These are phyloP conservation scores for Lactifluus hygrophoroides DNA, from an alignment of 768 basidiomycete species.

Conservation along the genomic window DNA sequence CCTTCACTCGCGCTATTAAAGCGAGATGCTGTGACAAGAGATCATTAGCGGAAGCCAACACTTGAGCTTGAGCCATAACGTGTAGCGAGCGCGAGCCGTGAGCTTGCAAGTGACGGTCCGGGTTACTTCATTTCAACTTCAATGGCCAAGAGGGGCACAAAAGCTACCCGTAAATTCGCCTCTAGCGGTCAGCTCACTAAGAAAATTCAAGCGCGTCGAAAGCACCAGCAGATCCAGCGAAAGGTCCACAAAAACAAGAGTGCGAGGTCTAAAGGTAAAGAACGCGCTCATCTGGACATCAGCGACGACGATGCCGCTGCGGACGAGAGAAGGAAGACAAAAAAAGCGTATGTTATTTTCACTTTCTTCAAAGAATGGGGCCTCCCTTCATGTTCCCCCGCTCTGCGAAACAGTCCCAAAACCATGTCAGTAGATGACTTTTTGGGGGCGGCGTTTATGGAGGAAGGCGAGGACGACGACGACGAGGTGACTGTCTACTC, in stretches of 20 bases:
- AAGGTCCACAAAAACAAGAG: conserved; percentile 52
- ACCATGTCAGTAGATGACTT: conserved; percentile 73
- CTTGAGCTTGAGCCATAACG: conserved; percentile 31
- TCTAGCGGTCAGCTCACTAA: conserved; percentile 84
- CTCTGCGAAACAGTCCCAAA: conserved; percentile 29
- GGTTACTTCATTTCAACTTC: too few species aligned
- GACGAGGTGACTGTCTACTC: conserved; percentile 27
- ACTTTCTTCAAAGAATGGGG: neutral
- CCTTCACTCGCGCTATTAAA: conserved; percentile 47
- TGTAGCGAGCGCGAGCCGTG: too few species aligned
- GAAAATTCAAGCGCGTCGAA: conserved; percentile 74
- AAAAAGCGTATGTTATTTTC: conserved; percentile 12
- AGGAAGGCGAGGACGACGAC: conserved; percentile 36
- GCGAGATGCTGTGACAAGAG: conserved; percentile 54
- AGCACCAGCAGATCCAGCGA: conserved; percentile 68
- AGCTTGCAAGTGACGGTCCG: too few species aligned
- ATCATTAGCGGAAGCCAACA: conserved; percentile 54
- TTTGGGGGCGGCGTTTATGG: conserved; percentile 66
- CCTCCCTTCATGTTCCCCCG: neutral
- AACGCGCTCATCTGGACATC: conserved; percentile 21
- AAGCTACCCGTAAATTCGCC: conserved; percentile 82
- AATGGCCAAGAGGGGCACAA: conserved; percentile 58
- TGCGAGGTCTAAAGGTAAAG: conserved; percentile 25
- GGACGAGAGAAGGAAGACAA: conserved; percentile 23
- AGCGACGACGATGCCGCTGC: conserved; percentile 22